Evolutionary conservation across 495 filamentous ascomycete species (phyloP).

Genomic region (Penicillium steckii): DNA sequence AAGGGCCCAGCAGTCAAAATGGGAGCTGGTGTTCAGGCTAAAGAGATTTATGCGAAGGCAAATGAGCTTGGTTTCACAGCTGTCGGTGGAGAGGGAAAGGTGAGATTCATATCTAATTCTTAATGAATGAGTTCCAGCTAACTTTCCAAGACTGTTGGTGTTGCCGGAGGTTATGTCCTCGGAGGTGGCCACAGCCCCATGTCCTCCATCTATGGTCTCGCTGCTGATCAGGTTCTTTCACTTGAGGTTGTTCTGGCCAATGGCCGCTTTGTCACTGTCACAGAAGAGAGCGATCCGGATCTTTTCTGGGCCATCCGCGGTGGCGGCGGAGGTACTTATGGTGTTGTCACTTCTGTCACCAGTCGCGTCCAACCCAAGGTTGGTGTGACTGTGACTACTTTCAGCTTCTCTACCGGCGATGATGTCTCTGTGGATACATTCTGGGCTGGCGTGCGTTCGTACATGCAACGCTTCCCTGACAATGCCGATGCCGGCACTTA

Average conservation of each 20-base stretch:
- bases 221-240: slow-evolving; percentile 49
- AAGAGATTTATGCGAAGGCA: slow-evolving; percentile 49
- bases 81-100: slow-evolving; percentile 53
- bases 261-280: slow-evolving; percentile 52
- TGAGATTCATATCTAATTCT: background rate
- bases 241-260: slow-evolving; percentile 55
- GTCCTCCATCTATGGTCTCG: slow-evolving; percentile 50
- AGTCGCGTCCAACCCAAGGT: slow-evolving; percentile 44
- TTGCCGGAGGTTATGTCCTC: slow-evolving; percentile 42
- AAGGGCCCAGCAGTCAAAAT: slow-evolving; percentile 53
- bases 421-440: slow-evolving; percentile 41
- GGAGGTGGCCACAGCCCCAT: slow-evolving; percentile 51
- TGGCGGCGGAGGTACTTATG: slow-evolving; percentile 44
- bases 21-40: slow-evolving; percentile 55
- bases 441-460: slow-evolving; percentile 49
- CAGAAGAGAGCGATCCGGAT: slow-evolving; percentile 49
- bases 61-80: slow-evolving; percentile 45
- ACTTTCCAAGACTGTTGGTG: slow-evolving; percentile 29
- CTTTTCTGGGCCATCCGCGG: slow-evolving; percentile 57
- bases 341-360: slow-evolving; percentile 50
- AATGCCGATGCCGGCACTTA: slow-evolving; percentile 53
- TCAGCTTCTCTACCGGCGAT: slow-evolving; percentile 35
- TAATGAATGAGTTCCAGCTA: background rate
- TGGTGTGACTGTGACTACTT: slow-evolving; percentile 38
- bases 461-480: slow-evolving; percentile 44